Percentiles rank a stretch among this genome's conserved stretches.
These are phyloP conservation scores for Fusarium equiseti DNA, from an alignment of 2,329 filamentous ascomycete species.

Conservation along the genomic window DNA sequence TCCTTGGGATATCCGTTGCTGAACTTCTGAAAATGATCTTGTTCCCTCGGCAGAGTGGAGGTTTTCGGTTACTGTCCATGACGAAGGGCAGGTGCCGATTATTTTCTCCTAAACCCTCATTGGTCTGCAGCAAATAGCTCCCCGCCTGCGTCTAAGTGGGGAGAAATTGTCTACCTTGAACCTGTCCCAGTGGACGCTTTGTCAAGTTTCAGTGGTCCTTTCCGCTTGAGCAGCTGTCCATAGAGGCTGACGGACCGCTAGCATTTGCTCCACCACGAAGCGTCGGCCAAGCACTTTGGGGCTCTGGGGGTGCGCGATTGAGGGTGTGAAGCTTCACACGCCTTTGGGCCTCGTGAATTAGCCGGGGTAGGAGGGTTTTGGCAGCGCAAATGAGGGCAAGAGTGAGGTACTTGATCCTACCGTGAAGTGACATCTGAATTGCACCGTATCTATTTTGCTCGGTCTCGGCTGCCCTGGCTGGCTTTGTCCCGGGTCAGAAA, in stretches of 20 bases:
- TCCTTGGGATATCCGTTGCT: constrained; percentile 25
- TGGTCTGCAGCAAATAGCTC: constrained; percentile 17
- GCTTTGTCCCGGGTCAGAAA: constrained; percentile 41
- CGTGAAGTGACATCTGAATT: constrained; percentile 32
- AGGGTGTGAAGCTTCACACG: constrained; percentile 11
- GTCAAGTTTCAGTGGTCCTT: constrained; percentile 22
- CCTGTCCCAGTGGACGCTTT: constrained; percentile 18
- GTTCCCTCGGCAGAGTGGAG: constrained; percentile 49
- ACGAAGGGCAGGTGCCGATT: constrained; percentile 49
- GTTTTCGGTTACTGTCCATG: constrained; percentile 49
- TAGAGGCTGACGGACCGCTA: constrained; percentile 14
- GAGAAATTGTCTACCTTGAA: background rate
- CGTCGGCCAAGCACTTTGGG: constrained; percentile 25
- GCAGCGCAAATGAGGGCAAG: constrained; percentile 13
- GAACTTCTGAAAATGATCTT: constrained; percentile 21
- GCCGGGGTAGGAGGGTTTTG: constrained; percentile 26
- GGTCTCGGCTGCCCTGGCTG: constrained; percentile 42
- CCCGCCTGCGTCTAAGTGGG: constrained; percentile 19
- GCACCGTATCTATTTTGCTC: constrained; percentile 37
- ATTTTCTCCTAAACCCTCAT: constrained; percentile 43
- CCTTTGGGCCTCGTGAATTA: constrained; percentile 28
- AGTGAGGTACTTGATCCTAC: constrained; percentile 35
- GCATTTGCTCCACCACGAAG: constrained; percentile 14
- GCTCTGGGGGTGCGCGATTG: constrained; percentile 18
- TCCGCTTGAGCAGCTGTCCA: constrained; percentile 18